phyloP scores from a whole-genome alignment of 2,329 filamentous ascomycete genomes.

The Fusarium pseudonygamai region DNA sequence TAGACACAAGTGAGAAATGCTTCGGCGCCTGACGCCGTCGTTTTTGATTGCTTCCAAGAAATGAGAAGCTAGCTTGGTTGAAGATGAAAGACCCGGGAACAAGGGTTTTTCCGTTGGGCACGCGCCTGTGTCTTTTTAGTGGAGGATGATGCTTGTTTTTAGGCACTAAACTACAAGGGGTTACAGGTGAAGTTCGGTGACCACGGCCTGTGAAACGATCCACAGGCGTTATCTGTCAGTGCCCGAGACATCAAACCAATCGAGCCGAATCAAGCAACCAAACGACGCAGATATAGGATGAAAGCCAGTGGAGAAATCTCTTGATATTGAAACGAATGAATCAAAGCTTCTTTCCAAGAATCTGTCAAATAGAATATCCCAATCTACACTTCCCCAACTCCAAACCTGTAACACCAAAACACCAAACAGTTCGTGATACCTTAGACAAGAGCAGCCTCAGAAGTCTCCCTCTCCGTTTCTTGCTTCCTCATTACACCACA shows the following conservation, averaged over 20 bases:
- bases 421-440: neutral
- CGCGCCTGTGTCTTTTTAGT: neutral
- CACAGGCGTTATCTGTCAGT: neutral
- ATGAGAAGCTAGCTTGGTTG: constrained; percentile 12
- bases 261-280: neutral
- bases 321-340: constrained; percentile 12
- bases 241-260: neutral
- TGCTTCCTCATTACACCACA: constrained; percentile 53
- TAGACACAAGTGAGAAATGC: constrained; percentile 19
- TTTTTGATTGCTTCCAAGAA: constrained; percentile 20
- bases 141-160: constrained; percentile 11
- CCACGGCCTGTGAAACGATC: neutral
- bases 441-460: constrained; percentile 1
- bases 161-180: constrained; percentile 19
- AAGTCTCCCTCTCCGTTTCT: neutral
- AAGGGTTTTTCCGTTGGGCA: constrained; percentile 38
- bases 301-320: neutral
- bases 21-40: constrained; percentile 20
- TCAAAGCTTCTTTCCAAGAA: constrained; percentile 7
- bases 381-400: neutral
- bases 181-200: constrained; percentile 3
- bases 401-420: neutral
- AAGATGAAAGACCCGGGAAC: constrained; percentile 20
- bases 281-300: neutral
- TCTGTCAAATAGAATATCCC: neutral